Evolutionary conservation across 208 protist species (phyloP).

Genomic region (Leishmania aethiopica): DNA sequence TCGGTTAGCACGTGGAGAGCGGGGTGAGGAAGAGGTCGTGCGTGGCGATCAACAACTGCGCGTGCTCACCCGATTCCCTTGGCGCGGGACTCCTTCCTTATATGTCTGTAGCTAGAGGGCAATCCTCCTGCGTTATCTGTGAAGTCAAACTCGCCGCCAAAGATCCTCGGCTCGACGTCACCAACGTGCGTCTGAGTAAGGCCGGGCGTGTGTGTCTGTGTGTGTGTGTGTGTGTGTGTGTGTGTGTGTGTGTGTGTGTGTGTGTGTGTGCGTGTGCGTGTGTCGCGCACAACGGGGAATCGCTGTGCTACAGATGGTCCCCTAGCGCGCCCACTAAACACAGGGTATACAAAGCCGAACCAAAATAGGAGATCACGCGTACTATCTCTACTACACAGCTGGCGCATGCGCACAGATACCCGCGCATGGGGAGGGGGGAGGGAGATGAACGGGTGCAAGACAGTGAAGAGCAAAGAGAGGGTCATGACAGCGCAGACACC

Average conservation of each 20-base stretch:
- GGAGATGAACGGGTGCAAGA: neutral
- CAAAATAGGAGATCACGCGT: neutral
- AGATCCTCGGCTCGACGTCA: neutral
- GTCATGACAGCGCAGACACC: neutral
- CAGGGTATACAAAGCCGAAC: neutral
- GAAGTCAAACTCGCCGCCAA: neutral
- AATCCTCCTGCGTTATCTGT: constrained; percentile 2
- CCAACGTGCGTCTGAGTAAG: neutral
- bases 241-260: neutral
- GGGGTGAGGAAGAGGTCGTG: neutral
- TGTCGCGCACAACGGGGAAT: neutral
- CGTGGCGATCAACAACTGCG: neutral
- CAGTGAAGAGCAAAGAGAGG: neutral
- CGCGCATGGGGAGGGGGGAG: constrained; percentile 6
- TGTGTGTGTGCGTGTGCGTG: neutral
- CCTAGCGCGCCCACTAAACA: neutral
- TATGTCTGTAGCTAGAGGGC: neutral
- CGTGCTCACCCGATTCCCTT: neutral
- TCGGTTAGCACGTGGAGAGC: neutral
- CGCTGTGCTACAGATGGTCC: neutral
- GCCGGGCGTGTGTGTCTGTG: neutral
- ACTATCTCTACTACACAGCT: neutral
- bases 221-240: neutral
- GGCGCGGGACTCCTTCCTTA: neutral
- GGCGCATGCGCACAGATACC: neutral